Percentiles rank a stretch among this genome's conserved stretches.
Evolutionary conservation across 192 early-diverging fungal species (phyloP).

Genomic region (Paraglomus brasilianum): DNA sequence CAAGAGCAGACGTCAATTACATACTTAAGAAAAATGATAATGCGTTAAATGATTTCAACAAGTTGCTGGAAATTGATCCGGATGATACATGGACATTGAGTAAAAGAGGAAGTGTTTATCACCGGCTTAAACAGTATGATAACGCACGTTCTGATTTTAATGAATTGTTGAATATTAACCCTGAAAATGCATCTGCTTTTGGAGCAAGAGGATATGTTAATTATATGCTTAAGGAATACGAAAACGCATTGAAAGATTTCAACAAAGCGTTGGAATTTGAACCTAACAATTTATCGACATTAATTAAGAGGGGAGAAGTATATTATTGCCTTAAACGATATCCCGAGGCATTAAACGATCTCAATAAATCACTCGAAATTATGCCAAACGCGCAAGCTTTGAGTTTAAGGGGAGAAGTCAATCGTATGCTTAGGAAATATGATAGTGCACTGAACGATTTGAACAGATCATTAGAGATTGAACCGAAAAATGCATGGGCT

Average conservation of each 20-base stretch:
- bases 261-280: constrained; percentile 10
- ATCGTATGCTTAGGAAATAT: not conserved
- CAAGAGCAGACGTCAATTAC: constrained; percentile 1
- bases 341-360: not conserved
- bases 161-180: not conserved
- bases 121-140: not conserved
- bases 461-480: not conserved
- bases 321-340: not conserved
- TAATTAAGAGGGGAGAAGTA: constrained; percentile 12
- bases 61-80: not conserved
- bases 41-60: constrained; percentile 17
- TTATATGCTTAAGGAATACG: not conserved
- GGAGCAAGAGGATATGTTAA: not conserved
- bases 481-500: not conserved
- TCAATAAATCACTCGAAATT: not conserved
- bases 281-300: not conserved
- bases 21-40: not conserved
- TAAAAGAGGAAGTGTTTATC: constrained; percentile 2
- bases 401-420: not conserved
- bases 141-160: not conserved
- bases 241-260: constrained; percentile 9
- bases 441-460: constrained; percentile 11
- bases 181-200: constrained; percentile 8
- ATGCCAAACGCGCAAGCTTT: not conserved
- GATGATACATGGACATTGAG: not conserved